A percentile compares a stretch with the other conserved stretches of the same genome.
These are phyloP conservation scores for Tulasnella sp. DNA, from an alignment of 768 basidiomycete species.

Conservation along the genomic window DNA sequence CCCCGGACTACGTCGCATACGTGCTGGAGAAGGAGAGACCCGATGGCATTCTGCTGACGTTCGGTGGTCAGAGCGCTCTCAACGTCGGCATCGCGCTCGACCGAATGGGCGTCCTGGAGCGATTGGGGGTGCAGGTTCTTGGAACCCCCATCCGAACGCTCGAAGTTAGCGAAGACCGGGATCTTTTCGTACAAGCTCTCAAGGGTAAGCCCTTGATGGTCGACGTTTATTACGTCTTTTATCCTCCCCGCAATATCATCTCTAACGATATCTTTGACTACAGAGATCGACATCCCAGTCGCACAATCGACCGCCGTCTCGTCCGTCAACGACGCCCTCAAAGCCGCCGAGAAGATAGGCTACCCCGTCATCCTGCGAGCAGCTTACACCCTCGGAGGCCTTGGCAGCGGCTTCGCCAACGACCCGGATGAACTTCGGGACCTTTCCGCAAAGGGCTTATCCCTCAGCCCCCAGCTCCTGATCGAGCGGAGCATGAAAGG, in stretches of 20 bases:
- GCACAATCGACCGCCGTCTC: constrained; percentile 97
- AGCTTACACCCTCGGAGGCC: constrained; percentile 96
- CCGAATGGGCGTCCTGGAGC: constrained; percentile 93
- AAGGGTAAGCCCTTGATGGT: constrained; percentile 64
- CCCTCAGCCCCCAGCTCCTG: constrained; percentile 90
- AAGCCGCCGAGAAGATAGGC: constrained; percentile 87
- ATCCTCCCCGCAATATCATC: constrained; percentile 19
- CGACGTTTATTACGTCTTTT: background rate
- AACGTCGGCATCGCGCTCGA: constrained; percentile 98
- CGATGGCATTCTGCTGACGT: constrained; percentile 95
- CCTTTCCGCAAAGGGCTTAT: constrained; percentile 86
- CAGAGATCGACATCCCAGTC: constrained; percentile 96
- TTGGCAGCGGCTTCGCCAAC: constrained; percentile 97
- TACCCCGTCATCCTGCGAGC: constrained; percentile 97
- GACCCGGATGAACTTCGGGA: constrained; percentile 94
- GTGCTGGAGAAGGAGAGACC: constrained; percentile 98
- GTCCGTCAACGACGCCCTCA: constrained; percentile 88
- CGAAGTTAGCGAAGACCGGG: constrained; percentile 95
- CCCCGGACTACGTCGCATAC: constrained; percentile 96
- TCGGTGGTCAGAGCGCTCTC: constrained; percentile 96
- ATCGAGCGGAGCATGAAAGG: constrained; percentile 99
- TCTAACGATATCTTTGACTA: constrained; percentile 7
- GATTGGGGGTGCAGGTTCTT: constrained; percentile 88
- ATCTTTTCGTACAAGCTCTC: constrained; percentile 93
- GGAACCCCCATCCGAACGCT: constrained; percentile 94